phyloP scores from a whole-genome alignment of 2,329 filamentous ascomycete genomes.

The Fusarium lateritium region DNA sequence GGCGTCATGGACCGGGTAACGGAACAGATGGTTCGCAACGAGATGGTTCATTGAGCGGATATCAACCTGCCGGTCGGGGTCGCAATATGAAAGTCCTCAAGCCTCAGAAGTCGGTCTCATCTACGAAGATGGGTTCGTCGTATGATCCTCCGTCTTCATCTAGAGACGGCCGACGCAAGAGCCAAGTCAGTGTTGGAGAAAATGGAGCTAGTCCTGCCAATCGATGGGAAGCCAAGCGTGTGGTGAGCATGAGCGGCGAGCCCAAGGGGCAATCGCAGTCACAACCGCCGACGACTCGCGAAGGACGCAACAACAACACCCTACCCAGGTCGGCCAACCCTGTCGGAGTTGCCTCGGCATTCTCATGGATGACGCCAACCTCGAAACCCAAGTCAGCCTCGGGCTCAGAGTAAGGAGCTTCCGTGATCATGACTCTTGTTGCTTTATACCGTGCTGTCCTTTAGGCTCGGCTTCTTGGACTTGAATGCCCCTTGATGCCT shows the following conservation, averaged over 20 bases:
- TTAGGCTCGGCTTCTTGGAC: constrained; percentile 20
- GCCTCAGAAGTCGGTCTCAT: constrained; percentile 76
- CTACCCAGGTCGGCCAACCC: constrained; percentile 80
- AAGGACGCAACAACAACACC: constrained; percentile 57
- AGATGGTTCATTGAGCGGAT: constrained; percentile 72
- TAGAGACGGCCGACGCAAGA: constrained; percentile 70
- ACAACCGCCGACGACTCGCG: constrained; percentile 54
- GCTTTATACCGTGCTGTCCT: constrained; percentile 1
- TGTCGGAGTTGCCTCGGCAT: constrained; percentile 91
- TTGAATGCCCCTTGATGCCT: neutral
- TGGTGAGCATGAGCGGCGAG: constrained; percentile 61
- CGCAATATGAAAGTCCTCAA: constrained; percentile 93
- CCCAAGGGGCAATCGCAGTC: constrained; percentile 49
- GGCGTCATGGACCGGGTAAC: constrained; percentile 72
- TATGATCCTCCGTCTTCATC: constrained; percentile 66
- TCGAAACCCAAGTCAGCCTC: constrained; percentile 56
- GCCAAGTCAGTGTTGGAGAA: constrained; percentile 59
- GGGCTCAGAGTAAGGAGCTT: constrained; percentile 43
- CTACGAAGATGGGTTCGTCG: constrained; percentile 64
- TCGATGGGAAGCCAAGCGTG: constrained; percentile 70
- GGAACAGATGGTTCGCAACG: constrained; percentile 68
- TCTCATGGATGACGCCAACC: constrained; percentile 85
- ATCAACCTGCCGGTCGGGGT: constrained; percentile 75
- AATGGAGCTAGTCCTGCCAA: constrained; percentile 50
- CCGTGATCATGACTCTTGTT: neutral